Conservation (phyloP, 192 early-diverging fungal genomes). For the Piromyces finnis region DNA sequence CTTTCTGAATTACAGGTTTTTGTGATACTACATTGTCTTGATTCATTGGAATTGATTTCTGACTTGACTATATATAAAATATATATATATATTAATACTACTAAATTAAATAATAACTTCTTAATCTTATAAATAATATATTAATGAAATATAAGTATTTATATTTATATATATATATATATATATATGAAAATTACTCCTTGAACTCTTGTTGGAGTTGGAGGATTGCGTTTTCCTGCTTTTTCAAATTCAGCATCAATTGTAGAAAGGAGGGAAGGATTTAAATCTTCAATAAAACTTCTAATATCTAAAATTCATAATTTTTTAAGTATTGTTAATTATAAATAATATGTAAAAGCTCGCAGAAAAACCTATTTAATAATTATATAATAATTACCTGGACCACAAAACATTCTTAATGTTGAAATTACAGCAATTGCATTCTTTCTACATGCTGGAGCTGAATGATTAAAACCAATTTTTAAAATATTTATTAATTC, state of each 20-base stretch:
- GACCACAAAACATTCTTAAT: conserved; percentile 63
- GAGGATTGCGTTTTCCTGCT: conserved; percentile 48
- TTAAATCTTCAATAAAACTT: conserved; percentile 72
- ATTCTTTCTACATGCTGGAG: conserved; percentile 59
- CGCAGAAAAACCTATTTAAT: too few species aligned
- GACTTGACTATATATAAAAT: too few species aligned
- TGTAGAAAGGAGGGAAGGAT: conserved; percentile 52
- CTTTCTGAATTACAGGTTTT: background rate
- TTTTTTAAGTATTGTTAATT: conserved; percentile 1
- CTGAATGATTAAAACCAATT: conserved; percentile 59
- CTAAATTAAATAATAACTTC: too few species aligned
- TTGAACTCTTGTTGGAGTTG: conserved; percentile 32
- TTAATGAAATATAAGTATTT: too few species aligned
- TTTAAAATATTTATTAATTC: conserved; percentile 76
- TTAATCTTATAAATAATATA: too few species aligned
- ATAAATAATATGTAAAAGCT: too few species aligned
- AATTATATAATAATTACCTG: conserved; percentile 16
- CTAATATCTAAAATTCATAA: conserved; percentile 37
- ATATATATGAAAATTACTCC: background rate
- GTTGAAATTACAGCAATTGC: conserved; percentile 67
- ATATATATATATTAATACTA: background rate
- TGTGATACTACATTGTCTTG: background rate
- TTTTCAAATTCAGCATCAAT: conserved; percentile 90
- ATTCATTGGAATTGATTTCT: background rate
- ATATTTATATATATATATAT: too few species aligned